phyloP scores from a whole-genome alignment of 1,284 basidiomycete genomes.

The Tylopilus orsonianus region DNA sequence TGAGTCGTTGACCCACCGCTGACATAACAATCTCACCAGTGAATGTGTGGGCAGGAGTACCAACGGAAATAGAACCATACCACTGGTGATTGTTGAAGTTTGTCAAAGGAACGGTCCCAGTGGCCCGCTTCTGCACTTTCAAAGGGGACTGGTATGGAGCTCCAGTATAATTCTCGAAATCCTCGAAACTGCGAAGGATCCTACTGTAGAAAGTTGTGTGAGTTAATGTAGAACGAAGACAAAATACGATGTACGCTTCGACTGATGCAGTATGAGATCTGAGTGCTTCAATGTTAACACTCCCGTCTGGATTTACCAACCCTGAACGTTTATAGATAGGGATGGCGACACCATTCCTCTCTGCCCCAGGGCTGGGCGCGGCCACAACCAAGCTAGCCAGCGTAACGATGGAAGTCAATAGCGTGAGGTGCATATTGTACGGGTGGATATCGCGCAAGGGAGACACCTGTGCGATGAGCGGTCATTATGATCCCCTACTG shows the following conservation, averaged over 20 bases:
- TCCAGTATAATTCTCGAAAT: constrained; percentile 19
- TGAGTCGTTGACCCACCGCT: neutral
- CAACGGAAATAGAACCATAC: constrained; percentile 22
- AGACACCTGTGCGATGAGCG: neutral
- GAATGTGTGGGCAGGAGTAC: constrained; percentile 17
- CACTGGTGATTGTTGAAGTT: constrained; percentile 11
- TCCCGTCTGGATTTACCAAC: constrained; percentile 12
- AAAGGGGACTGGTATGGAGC: constrained; percentile 4
- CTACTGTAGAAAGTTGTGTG: constrained; percentile 18
- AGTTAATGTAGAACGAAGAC: neutral
- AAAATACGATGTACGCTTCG: constrained; percentile 14
- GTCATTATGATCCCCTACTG: neutral
- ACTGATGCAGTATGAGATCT: constrained; percentile 11
- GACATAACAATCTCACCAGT: constrained; percentile 11
- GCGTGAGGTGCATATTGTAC: constrained; percentile 10
- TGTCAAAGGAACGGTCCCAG: constrained; percentile 17
- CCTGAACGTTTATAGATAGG: constrained; percentile 19
- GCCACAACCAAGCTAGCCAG: constrained; percentile 11
- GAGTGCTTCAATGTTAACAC: constrained; percentile 12
- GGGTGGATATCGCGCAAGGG: neutral
- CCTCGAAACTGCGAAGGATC: constrained; percentile 9
- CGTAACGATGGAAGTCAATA: neutral
- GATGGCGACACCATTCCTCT: constrained; percentile 1
- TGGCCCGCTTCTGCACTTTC: neutral
- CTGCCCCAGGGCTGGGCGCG: neutral